Evolutionary conservation across 805 yeast species (phyloP), one percentile per base, ranked within the genome.

Genomic region (Metschnikowia bowlesiae): DNA sequence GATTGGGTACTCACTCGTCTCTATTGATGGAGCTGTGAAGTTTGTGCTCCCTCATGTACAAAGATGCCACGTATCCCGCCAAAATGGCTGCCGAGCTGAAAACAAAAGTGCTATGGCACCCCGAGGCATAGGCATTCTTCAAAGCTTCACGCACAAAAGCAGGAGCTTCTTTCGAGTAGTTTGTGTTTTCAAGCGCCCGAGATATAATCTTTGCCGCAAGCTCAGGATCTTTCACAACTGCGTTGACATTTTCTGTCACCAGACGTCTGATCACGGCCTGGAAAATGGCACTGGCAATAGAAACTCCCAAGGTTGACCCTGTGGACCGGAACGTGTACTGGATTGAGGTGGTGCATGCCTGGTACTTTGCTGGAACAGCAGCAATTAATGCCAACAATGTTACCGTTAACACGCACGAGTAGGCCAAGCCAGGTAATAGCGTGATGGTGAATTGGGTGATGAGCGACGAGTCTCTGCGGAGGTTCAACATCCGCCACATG

Each of bases 271-370:
- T 70, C 8, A 71, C 62, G 45, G 72, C 71, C 60, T 82, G 86
- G 69, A 85, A 86, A 29, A 85, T 71, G 3, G 89, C 83, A 18
- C 86, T 77, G 0, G 87, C 83, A 10, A 83, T 58, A 1, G 91
- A 73, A 13, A 89, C 90, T 36, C 96, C 96, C 44, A 88, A 67
- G 0, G 94, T 86, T n/a, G 92, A 85, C 0, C 96, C 96, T 0
- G 90, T 84, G 8, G 92, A 84, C 61, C 96, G 76, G 71, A 87
- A 89, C 0, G 91, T 90, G 64, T 91, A 90, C 62, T 89, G 96
- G 51, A 91, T 87, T 0, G 96, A 87, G 0, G 97, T 90, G 2
- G 92, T 85, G 18, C 89, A 78, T 1, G 97, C 96, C 66, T 89
- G 96, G 60, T 75, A 79, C 47, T 79, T 75, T 22, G 73, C 66